Conservation (phyloP, 2,329 filamentous ascomycete genomes). For the Aspergillus fijiensis region DNA sequence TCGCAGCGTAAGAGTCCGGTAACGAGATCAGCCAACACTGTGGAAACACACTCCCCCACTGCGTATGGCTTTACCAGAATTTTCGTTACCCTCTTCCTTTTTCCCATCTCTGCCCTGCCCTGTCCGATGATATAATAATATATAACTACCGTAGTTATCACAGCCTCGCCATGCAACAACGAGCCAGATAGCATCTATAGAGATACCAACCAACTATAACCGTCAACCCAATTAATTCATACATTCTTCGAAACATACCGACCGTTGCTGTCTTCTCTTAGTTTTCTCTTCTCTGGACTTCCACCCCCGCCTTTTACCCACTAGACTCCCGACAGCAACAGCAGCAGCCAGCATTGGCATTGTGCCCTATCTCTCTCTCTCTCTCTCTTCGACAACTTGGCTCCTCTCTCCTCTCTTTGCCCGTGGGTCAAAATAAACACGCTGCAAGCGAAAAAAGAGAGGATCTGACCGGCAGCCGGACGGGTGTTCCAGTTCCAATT, state of each 20-base stretch:
- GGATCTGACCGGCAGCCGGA: conserved; percentile 11
- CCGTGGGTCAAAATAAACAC: conserved; percentile 40
- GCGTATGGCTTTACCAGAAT: neutral
- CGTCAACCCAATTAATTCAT: neutral
- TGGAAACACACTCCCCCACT: neutral
- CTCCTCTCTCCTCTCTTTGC: conserved; percentile 2
- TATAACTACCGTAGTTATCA: neutral
- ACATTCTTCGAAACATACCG: conserved; percentile 11
- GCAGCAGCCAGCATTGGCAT: too few relatives aligned
- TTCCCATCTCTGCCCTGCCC: neutral
- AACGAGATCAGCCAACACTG: conserved; percentile 1
- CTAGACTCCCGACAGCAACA: neutral
- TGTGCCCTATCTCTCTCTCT: neutral
- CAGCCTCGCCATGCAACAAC: neutral
- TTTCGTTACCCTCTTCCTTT: neutral
- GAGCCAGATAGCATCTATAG: neutral
- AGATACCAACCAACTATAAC: neutral
- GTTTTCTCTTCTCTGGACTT: too few relatives aligned
- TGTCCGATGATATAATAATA: neutral
- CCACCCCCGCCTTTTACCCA: neutral
- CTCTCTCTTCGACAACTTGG: neutral
- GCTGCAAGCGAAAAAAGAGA: conserved; percentile 21
- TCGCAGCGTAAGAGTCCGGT: conserved; percentile 2
- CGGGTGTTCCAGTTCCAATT: conserved; percentile 1
- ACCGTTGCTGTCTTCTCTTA: conserved; percentile 6